Conservation (phyloP, 2,329 filamentous ascomycete genomes). For the Trichoderma koningiopsis region DNA sequence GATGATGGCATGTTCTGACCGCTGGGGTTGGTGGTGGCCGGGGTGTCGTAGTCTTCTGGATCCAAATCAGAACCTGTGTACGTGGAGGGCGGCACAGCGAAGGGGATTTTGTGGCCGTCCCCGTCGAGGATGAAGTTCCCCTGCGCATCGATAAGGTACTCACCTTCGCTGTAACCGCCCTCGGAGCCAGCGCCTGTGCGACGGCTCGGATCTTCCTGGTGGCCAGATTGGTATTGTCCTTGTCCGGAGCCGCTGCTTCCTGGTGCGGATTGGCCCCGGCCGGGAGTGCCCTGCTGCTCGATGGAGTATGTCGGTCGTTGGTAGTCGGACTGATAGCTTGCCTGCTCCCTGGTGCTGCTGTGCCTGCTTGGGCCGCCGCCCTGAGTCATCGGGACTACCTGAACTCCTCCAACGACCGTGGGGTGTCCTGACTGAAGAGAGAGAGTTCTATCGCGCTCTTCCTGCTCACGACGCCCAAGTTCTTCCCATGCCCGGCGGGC, state of each 20-base stretch:
- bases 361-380: slow-evolving; percentile 55
- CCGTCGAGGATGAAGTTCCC: slow-evolving; percentile 64
- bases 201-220: slow-evolving; percentile 29
- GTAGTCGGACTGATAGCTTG: slow-evolving; percentile 37
- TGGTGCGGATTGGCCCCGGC: slow-evolving; percentile 39
- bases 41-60: slow-evolving; percentile 61
- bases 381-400: slow-evolving; percentile 90
- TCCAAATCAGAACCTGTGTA: slow-evolving; percentile 53
- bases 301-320: slow-evolving; percentile 38
- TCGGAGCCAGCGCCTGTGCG: slow-evolving; percentile 51
- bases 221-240: slow-evolving; percentile 34
- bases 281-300: slow-evolving; percentile 46
- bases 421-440: slow-evolving; percentile 87
- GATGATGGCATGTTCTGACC: slow-evolving; percentile 37
- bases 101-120: slow-evolving; percentile 61
- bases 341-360: slow-evolving; percentile 46
- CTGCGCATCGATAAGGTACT: slow-evolving; percentile 66
- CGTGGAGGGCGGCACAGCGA: slow-evolving; percentile 49
- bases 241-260: slow-evolving; percentile 29
- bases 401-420: slow-evolving; percentile 87
- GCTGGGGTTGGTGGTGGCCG: slow-evolving; percentile 48
- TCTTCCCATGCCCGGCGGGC: slow-evolving; percentile 96
- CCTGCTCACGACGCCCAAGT: slow-evolving; percentile 86
- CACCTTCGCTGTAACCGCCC: slow-evolving; percentile 67
- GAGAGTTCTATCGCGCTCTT: slow-evolving; percentile 82